Evolutionary conservation across 1,284 basidiomycete genomes (phyloP), one percentile per base, ranked within the genome.

Genomic region (Sporisorium reilianum): DNA sequence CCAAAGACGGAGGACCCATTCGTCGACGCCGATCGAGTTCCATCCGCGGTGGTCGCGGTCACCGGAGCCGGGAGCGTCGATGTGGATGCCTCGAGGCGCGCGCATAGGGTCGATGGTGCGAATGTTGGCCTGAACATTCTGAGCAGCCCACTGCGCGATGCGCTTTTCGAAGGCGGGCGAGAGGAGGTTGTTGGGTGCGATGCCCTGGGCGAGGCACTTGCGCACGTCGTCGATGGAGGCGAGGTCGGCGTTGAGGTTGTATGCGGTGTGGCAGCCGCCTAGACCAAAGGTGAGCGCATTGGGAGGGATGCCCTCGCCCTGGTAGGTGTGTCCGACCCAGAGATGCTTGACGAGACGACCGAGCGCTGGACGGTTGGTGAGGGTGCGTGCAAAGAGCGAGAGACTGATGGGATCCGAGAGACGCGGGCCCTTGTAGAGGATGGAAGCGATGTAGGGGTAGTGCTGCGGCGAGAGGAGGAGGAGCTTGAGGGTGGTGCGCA

Each of bases 1-100:
- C 72, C 72, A 75, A 28, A 75, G 66, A n/a, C 75, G 49, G 7
- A 78, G 56, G 25, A 78, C 57, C 75, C 75, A 78, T 26, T 78
- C 75, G 23, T 78, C 75, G 10, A 78, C 42, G 45, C 75, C 75
- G 55, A 78, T 78, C 48, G 60, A 72, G 42, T 75, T 65, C 63
- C 66, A 75, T 6, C 66, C 60, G 20, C 66, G 58, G 23, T 56
- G 30, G 22, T 70, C 72, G 10, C 59, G 66, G 40, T 75, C 72
- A 8, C 72, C 72, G 2, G 65, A 71, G 53, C 75, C 75, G 2
- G 75, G 67, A 0, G 75, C 41, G 52, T 78, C 75, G 18, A 70
- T 69, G 54, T 75, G 72, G 16, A 75, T 75, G 36, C 72, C 72
- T 32, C 72, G 51, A 40, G 72, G 66, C 10, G 66, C 72, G 23